Percentiles rank a stretch among this genome's conserved stretches.
phyloP scores from a whole-genome alignment of 225 moss, liverwort and hornwort species.

The Neckera pumila region DNA sequence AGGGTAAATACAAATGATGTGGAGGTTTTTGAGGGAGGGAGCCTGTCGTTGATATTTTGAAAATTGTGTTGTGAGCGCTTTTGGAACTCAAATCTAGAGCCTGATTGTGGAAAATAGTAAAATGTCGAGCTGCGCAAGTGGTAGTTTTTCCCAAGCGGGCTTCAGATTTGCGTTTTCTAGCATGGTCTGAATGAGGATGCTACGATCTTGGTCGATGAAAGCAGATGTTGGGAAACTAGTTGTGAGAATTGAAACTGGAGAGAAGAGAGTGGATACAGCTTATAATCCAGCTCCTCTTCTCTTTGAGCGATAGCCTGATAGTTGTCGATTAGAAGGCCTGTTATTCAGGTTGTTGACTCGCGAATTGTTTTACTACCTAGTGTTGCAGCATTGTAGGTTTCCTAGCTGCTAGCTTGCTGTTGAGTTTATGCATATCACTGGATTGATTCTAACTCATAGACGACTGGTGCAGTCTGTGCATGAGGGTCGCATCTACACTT shows the following conservation, averaged over 20 bases:
- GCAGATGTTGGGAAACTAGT: background rate
- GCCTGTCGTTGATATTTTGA: background rate
- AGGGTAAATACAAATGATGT: too few relatives aligned
- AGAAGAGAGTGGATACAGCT: background rate
- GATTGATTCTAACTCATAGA: background rate
- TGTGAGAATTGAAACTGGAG: background rate
- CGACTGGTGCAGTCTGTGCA: constrained; percentile 73
- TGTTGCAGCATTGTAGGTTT: background rate
- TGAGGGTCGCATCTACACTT: constrained; percentile 92
- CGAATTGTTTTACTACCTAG: background rate
- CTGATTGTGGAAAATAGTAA: background rate
- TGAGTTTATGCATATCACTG: background rate
- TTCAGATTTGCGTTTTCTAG: background rate
- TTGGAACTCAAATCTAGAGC: background rate
- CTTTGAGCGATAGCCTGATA: background rate
- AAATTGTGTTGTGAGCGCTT: background rate
- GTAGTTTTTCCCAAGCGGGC: background rate
- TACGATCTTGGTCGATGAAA: background rate
- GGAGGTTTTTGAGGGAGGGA: too few relatives aligned
- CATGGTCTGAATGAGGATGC: background rate
- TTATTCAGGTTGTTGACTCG: background rate
- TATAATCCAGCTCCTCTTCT: background rate
- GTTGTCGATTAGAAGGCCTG: background rate
- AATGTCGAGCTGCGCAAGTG: too few relatives aligned
- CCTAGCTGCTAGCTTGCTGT: background rate